These are phyloP conservation scores for Boletales sp. DNA, from an alignment of 768 basidiomycete genomes.

Conservation along the genomic window DNA sequence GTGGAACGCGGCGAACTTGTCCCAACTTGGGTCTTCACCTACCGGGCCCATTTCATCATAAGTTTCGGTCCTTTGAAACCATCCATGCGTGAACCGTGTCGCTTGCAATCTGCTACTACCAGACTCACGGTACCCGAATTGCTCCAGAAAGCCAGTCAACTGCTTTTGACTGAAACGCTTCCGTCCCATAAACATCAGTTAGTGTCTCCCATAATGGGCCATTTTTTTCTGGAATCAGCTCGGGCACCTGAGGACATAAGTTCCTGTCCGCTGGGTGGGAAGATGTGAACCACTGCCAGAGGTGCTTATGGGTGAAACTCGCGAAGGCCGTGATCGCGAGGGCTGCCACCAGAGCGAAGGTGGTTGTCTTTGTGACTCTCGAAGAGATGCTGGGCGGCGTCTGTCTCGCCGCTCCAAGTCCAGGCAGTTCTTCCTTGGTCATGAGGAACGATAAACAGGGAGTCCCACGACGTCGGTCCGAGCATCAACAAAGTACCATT, in stretches of 20 bases:
- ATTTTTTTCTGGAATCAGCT: conserved; percentile 34
- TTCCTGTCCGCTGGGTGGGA: conserved; percentile 1
- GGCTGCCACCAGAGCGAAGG: conserved; percentile 14
- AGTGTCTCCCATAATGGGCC: conserved; percentile 31
- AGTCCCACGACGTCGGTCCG: no score
- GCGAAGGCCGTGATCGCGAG: conserved; percentile 15
- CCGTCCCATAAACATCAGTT: conserved; percentile 28
- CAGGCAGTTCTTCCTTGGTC: conserved; percentile 18
- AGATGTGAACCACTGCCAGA: background rate
- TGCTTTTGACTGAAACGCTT: conserved; percentile 33
- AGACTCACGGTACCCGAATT: conserved; percentile 39
- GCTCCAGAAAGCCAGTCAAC: conserved; percentile 38
- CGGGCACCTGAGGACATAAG: conserved; percentile 35
- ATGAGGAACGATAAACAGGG: conserved; percentile 3
- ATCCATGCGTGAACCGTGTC: conserved; percentile 4
- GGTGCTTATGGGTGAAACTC: background rate
- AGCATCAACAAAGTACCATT: no score
- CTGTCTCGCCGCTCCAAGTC: conserved; percentile 2
- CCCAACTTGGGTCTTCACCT: conserved; percentile 52
- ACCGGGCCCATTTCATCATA: conserved; percentile 47
- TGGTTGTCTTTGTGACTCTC: conserved; percentile 2
- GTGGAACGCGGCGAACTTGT: conserved; percentile 51
- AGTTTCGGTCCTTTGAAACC: conserved; percentile 42
- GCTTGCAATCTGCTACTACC: background rate
- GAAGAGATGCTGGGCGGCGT: conserved; percentile 4